Conservation (phyloP, 768 basidiomycete species). For the Gautieria morchelliformis region DNA sequence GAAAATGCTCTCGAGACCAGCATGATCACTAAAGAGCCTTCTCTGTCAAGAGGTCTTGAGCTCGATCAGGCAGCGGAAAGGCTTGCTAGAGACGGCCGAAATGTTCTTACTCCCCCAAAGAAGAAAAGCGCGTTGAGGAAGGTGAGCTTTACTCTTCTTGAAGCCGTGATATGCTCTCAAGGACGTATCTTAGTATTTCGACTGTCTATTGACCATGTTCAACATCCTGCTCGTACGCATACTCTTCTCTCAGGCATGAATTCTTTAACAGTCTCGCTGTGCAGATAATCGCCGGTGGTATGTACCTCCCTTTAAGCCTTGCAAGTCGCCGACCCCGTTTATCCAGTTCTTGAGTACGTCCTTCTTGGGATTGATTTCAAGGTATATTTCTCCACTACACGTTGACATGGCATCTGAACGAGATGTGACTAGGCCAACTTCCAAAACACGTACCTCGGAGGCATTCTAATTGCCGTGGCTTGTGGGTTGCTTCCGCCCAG, state of each 20-base stretch:
- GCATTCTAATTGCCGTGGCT: constrained; percentile 56
- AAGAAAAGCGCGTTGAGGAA: constrained; percentile 57
- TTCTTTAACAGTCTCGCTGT: background rate
- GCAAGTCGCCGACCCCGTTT: background rate
- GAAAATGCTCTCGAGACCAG: constrained; percentile 34
- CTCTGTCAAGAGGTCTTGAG: constrained; percentile 40
- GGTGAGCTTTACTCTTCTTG: constrained; percentile 26
- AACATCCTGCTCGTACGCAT: constrained; percentile 41
- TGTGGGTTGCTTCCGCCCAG: constrained; percentile 15
- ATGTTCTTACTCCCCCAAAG: constrained; percentile 56
- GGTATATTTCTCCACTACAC: constrained; percentile 20
- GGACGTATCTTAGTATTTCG: constrained; percentile 41
- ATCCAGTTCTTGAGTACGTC: constrained; percentile 45
- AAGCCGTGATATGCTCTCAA: constrained; percentile 10
- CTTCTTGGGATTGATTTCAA: constrained; percentile 54
- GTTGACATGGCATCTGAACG: background rate
- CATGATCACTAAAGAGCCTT: constrained; percentile 45
- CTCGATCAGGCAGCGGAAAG: constrained; percentile 42
- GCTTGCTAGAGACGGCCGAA: constrained; percentile 48
- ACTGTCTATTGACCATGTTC: constrained; percentile 52
- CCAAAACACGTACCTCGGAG: constrained; percentile 59
- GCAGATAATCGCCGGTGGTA: constrained; percentile 42
- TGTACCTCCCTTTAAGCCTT: background rate
- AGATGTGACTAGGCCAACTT: constrained; percentile 38
- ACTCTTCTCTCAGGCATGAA: background rate